These are phyloP conservation scores for Leucaena leucocephala DNA, from an alignment of 306 rosid genomes.

Conservation along the genomic window DNA sequence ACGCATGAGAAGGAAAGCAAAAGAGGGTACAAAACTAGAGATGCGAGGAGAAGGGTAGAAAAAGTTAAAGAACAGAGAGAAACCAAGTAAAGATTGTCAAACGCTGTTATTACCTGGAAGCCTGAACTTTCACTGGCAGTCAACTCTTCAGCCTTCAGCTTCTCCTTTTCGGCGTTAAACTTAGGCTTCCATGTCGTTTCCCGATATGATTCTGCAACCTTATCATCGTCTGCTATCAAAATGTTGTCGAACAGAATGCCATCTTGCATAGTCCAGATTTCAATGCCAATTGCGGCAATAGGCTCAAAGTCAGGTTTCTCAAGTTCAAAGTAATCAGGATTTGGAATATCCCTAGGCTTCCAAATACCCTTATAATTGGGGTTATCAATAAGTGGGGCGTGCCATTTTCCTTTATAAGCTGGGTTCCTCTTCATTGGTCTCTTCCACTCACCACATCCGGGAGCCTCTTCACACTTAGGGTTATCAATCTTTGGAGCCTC, in stretches of 20 bases:
- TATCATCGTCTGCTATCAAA: conserved; percentile 76
- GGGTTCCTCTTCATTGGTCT: conserved; percentile 92
- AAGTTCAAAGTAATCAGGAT: conserved; percentile 84
- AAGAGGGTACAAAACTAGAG: not conserved
- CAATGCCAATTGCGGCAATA: conserved; percentile 89
- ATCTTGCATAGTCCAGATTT: conserved; percentile 99
- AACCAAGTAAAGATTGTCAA: not conserved
- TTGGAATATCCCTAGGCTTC: conserved; percentile 90
- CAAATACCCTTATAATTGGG: conserved; percentile 91
- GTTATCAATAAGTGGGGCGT: conserved; percentile 79
- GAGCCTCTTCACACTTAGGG: conserved; percentile 76
- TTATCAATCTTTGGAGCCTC: conserved; percentile 86
- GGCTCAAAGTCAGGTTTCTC: conserved; percentile 82
- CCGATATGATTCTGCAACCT: conserved; percentile 72
- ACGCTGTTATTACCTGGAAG: conserved; percentile 53
- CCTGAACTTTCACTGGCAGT: conserved; percentile 55
- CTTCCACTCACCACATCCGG: conserved; percentile 96
- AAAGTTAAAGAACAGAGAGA: not conserved
- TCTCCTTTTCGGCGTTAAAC: conserved; percentile 76
- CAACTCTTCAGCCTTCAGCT: conserved; percentile 72
- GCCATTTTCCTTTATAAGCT: conserved; percentile 94
- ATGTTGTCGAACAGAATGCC: conserved; percentile 90
- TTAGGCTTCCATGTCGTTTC: conserved; percentile 92
- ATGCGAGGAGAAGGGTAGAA: too few species aligned
- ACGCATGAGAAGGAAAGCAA: conserved; percentile 4